Percentiles rank a stretch among this genome's conserved stretches.
Evolutionary conservation across 2,329 filamentous ascomycete species (phyloP).

Genomic region (Penicillium sp.): DNA sequence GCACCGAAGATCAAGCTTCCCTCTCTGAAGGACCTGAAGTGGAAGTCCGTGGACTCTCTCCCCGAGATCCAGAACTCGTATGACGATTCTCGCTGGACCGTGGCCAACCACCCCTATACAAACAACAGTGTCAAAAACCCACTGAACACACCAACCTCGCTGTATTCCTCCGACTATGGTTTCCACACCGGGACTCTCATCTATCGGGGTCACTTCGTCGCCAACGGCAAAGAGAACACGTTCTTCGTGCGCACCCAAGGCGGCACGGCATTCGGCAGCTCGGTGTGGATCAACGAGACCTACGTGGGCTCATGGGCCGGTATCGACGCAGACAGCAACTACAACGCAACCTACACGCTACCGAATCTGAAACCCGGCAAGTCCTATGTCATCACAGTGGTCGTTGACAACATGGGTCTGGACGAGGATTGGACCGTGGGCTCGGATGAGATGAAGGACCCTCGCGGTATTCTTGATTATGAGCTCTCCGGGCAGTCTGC

Average conservation of each 20-base stretch:
- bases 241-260: conserved; percentile 63
- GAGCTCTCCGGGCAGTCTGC: conserved; percentile 39
- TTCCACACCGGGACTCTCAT: conserved; percentile 68
- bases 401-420: conserved; percentile 72
- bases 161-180: conserved; percentile 71
- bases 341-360: conserved; percentile 58
- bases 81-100: conserved; percentile 66
- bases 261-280: conserved; percentile 65
- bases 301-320: conserved; percentile 66
- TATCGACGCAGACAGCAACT: conserved; percentile 48
- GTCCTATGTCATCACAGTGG: conserved; percentile 63
- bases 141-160: conserved; percentile 62
- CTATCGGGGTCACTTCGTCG: conserved; percentile 68
- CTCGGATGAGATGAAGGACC: conserved; percentile 57
- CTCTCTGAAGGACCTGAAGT: conserved; percentile 57
- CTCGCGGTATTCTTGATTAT: conserved; percentile 54
- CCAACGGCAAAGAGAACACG: conserved; percentile 58
- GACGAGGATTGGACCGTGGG: conserved; percentile 65
- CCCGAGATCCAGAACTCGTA: conserved; percentile 66
- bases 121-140: conserved; percentile 57
- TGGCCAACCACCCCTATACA: conserved; percentile 57
- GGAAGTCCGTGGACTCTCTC: conserved; percentile 69
- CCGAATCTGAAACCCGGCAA: conserved; percentile 53
- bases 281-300: conserved; percentile 63
- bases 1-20: conserved; percentile 56